phyloP scores from a whole-genome alignment of 257 asterid genomes.

The Coffea eugenioides region DNA sequence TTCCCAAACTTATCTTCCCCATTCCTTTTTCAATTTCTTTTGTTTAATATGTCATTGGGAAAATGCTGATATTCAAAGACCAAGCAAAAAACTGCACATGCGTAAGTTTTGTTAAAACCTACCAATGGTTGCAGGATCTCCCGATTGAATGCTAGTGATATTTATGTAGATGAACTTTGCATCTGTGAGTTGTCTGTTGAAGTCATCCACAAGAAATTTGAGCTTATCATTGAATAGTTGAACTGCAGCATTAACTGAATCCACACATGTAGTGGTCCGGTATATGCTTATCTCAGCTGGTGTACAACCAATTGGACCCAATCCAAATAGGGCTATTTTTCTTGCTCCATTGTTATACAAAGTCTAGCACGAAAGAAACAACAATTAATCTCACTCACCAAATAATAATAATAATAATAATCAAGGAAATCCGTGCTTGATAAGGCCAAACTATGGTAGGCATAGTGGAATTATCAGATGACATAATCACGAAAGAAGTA shows the following conservation, averaged over 20 bases:
- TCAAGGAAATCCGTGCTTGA: no score
- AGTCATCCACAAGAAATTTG: slow-evolving; percentile 27
- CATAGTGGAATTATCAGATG: no score
- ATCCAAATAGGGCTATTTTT: slow-evolving; percentile 49
- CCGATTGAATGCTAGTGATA: slow-evolving; percentile 28
- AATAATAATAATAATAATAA: no score
- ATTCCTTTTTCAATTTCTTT: no score
- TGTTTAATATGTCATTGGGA: no score
- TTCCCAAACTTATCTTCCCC: no score
- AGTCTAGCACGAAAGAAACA: slow-evolving; percentile 17
- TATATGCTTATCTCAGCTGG: slow-evolving; percentile 27
- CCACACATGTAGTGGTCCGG: slow-evolving; percentile 40
- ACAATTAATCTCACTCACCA: no score
- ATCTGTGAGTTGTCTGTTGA: slow-evolving; percentile 27
- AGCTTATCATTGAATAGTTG: slow-evolving; percentile 34
- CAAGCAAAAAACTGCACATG: no score
- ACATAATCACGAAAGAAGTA: no score
- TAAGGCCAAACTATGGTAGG: no score
- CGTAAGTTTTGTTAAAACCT: not conserved
- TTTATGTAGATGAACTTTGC: slow-evolving; percentile 51
- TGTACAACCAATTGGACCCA: slow-evolving; percentile 46
- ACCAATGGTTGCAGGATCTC: slow-evolving; percentile 37
- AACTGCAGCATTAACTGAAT: slow-evolving; percentile 30
- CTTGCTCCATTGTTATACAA: slow-evolving; percentile 48
- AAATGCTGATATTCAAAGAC: no score